phyloP scores from a whole-genome alignment of 2,329 filamentous ascomycete species.

The Fusarium piperis region DNA sequence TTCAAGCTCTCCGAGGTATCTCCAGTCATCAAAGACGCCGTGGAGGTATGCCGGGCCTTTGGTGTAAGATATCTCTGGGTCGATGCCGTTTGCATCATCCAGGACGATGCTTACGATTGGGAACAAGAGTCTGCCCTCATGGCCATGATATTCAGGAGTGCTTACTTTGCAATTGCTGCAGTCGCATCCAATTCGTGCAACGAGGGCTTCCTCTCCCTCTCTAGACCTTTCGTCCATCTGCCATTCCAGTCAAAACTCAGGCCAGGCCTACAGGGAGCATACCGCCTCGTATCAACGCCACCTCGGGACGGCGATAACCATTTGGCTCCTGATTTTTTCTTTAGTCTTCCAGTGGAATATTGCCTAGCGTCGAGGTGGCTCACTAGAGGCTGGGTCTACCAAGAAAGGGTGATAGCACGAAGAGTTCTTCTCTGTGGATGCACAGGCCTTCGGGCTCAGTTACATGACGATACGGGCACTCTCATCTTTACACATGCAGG shows the following conservation, averaged over 20 bases:
- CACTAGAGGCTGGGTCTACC: background rate
- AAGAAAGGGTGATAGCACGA: background rate
- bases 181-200: background rate
- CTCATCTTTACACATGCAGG: background rate
- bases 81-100: conserved; percentile 6
- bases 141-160: background rate
- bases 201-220: conserved; percentile 2
- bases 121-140: background rate
- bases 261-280: background rate
- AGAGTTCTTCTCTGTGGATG: background rate
- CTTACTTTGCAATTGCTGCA: background rate
- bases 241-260: background rate
- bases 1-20: background rate
- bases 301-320: background rate
- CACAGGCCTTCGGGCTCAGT: background rate
- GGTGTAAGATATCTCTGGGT: conserved; percentile 9
- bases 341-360: background rate
- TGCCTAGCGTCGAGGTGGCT: background rate
- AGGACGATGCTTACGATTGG: conserved; percentile 16
- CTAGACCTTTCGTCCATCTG: background rate
- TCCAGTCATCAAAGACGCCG: background rate
- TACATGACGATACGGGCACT: background rate
- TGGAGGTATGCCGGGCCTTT: background rate
- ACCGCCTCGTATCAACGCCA: background rate
- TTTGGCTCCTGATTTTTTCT: background rate